Evolutionary conservation across 352 stramenopile species (phyloP).

Genomic region (Hyphochytrium catenoides): DNA sequence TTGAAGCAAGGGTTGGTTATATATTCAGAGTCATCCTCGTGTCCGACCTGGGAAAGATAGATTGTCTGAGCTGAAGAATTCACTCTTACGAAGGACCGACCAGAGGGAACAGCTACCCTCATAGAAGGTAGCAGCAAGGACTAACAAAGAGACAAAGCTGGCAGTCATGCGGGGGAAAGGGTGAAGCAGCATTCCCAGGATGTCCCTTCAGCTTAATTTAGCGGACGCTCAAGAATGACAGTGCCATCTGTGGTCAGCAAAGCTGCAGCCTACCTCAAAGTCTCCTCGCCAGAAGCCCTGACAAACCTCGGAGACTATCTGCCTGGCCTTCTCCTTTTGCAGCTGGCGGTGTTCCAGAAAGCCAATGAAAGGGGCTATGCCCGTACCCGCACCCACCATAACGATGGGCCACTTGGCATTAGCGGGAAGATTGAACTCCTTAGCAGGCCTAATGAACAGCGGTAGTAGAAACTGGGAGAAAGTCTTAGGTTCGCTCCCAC

Average conservation of each 20-base stretch:
- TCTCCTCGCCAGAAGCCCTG: conserved; percentile 51
- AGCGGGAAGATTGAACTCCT: conserved; percentile 66
- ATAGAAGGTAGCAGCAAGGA: too few relatives aligned
- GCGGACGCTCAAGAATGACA: conserved; percentile 5
- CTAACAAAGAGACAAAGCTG: too few relatives aligned
- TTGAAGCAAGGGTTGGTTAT: conserved; percentile 2
- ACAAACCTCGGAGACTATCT: conserved; percentile 14
- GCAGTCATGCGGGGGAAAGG: too few relatives aligned
- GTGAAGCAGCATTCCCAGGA: conserved; percentile 15
- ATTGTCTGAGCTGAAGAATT: too few relatives aligned
- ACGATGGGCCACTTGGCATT: conserved; percentile 60
- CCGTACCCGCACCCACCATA: conserved; percentile 82
- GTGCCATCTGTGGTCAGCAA: too few relatives aligned
- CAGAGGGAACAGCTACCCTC: too few relatives aligned
- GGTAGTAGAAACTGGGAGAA: conserved; percentile 13
- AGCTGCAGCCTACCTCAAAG: conserved; percentile 14
- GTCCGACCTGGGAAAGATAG: too few relatives aligned
- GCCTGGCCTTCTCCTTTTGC: conserved; percentile 8
- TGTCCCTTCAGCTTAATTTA: conserved; percentile 27
- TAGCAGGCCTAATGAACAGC: conserved; percentile 69
- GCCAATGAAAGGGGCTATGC: conserved; percentile 85
- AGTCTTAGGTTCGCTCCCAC: too few relatives aligned
- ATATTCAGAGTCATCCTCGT: conserved; percentile 19
- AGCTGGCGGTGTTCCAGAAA: conserved; percentile 69
- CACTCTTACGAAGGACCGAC: too few relatives aligned